Conservation (phyloP, 768 basidiomycete genomes). For the Tulasnella sp. region DNA sequence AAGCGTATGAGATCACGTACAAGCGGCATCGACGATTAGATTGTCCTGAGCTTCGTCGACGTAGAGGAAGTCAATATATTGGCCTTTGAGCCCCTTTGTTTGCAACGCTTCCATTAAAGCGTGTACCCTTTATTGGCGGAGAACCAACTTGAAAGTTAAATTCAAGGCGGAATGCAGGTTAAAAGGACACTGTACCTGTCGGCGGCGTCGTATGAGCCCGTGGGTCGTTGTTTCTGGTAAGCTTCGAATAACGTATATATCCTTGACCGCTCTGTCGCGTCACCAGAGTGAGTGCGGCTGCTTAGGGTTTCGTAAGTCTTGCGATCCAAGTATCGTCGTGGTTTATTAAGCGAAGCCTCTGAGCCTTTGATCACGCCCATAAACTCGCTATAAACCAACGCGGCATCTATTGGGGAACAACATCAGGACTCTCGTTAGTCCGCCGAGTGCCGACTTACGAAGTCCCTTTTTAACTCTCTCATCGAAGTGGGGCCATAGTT, state of each 20-base stretch:
- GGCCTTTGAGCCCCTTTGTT: not conserved
- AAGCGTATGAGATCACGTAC: constrained; percentile 36
- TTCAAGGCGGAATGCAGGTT: no score
- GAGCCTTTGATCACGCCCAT: constrained; percentile 45
- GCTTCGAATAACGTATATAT: constrained; percentile 49
- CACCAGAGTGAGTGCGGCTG: constrained; percentile 45
- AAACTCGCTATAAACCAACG: constrained; percentile 20
- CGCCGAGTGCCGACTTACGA: not conserved
- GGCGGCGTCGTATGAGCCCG: constrained; percentile 47
- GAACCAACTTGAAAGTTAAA: no score
- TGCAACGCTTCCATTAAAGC: not conserved
- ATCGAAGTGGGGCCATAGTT: constrained; percentile 20
- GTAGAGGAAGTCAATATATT: constrained; percentile 49
- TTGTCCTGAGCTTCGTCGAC: constrained; percentile 71
- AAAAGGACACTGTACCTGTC: constrained; percentile 44
- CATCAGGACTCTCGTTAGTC: not conserved
- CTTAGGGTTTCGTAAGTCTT: constrained; percentile 44
- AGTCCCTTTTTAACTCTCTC: constrained; percentile 2
- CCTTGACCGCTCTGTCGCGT: constrained; percentile 41
- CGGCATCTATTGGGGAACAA: not conserved
- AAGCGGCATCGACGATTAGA: constrained; percentile 49
- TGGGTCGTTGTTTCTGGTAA: constrained; percentile 40
- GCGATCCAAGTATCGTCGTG: constrained; percentile 38
- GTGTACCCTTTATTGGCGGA: not conserved
- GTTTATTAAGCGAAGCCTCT: constrained; percentile 39